Evolutionary conservation across 1,139 yeast genomes (phyloP), one percentile per base, ranked within the genome.

Genomic region (Saccharomycopsis phalli): DNA sequence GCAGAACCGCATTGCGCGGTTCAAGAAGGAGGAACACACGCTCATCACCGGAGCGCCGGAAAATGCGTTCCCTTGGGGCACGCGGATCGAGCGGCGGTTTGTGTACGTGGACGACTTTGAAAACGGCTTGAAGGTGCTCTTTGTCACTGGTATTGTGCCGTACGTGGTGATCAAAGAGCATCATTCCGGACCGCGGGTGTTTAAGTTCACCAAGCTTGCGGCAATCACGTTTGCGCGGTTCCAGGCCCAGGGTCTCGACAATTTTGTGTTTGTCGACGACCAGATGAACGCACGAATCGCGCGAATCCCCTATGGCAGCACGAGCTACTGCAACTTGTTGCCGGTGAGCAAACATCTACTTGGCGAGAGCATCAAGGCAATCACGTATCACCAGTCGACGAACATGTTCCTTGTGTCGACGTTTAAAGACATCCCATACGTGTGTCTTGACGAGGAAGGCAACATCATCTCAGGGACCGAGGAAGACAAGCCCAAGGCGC

Each of bases 101-200:
- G 75, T 76, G 31, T 74, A 77, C 51, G 62, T 81, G 45, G 69
- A 71, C 7, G 63, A 76, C 44, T 65, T 42, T 29, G 20, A 76
- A 46, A 73, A 73, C 50, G 82, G 79, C 0, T 68, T 68, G 47
- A 67, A 77, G 1, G 69, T 76, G 18, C 70, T 86, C 1, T 71
- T 84, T 50, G 74, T 87, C 3, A 78, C 93, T 1, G 96, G 96
- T 30, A 70, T 71, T 17, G 72, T 71, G 13, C 87, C 96, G 0
- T 80, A 76, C 49, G 64, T 81, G 43, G 69, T 88, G 4, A 60
- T 78, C 27, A 82, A 82, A 50, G 70, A 79, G 10, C 65, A 72
- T 28, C 77, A 74, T 48, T 71, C 93, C 0, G 62, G 69, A 4
- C 86, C 94, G 1, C 65, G 81, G 45, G 66, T 83, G 18, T 79